Evolutionary conservation across 2,329 filamentous ascomycete species (phyloP), one percentile per base, ranked within the genome.

Genomic region (Ophiocordyceps camponoti-rufipedis): DNA sequence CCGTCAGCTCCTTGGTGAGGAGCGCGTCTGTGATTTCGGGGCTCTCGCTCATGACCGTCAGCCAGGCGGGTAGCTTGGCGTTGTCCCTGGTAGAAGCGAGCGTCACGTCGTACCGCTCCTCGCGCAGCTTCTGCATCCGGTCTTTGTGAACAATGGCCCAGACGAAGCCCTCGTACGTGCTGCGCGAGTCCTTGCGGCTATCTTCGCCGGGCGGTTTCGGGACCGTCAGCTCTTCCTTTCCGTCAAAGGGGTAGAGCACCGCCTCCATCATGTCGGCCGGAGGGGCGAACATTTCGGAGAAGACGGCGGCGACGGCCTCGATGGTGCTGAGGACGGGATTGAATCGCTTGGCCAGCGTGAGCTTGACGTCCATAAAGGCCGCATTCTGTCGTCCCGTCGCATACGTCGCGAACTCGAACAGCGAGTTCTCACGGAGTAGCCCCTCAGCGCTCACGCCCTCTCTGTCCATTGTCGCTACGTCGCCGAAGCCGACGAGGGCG

Each of bases 101-200:
- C 45, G 85, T 94, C 46, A 95, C 70, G 61, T 98, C 91, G 66
- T 95, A 98, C 55, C 91, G 84, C 51, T 94, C 86, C 43, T 94
- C 84, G 49, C 91, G 82, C 55, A 94, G 74, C 56, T 77, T 71
- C 69, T 85, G 85, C 89, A 98, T 96, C 60, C 74, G 68, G 55
- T 87, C 81, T 76, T 98, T 98, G 74, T 96, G 86, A 50, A 96
- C 88, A 53, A 98, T 65, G 44, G 87, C 89, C 75, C 84, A 96
- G 51, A 98, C 89, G 56, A 96, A 98, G 41, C 80, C 80, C 60
- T 96, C 91, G 56, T 82, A 96, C 47, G 67, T 64, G 68, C 78
- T 79, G 72, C 77, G 80, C 63, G 67, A 55, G 57, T 75, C 66
- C 70, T 73, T 65, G 57, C 74, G 63, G 13, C 48, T 29, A 53